Percentiles rank a stretch among this genome's conserved stretches.
phyloP scores from a whole-genome alignment of 345 rosid species.

The Cardamine chenopodiifolia region DNA sequence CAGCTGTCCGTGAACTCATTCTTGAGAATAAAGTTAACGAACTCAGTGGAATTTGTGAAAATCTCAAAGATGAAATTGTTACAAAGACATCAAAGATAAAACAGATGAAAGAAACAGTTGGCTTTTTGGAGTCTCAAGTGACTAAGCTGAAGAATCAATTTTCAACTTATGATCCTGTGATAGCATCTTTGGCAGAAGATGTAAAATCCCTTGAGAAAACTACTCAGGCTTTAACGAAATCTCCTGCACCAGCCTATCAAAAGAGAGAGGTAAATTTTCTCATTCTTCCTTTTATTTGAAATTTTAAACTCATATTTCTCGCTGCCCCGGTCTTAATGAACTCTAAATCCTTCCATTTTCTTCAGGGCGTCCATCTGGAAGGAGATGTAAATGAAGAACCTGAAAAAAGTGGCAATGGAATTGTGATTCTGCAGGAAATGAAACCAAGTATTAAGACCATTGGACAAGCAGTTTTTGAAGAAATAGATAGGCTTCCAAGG shows the following conservation, averaged over 20 bases:
- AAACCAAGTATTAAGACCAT: slow-evolving; percentile 55
- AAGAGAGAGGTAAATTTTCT: slow-evolving; percentile 45
- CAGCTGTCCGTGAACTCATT: slow-evolving; percentile 67
- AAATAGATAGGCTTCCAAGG: slow-evolving; percentile 40
- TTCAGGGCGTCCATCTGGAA: slow-evolving; percentile 33
- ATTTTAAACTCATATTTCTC: slow-evolving; percentile 32
- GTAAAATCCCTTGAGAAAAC: slow-evolving; percentile 60
- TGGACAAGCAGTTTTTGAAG: slow-evolving; percentile 51
- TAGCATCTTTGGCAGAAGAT: slow-evolving; percentile 58
- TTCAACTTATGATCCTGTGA: slow-evolving; percentile 60
- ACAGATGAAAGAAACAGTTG: slow-evolving; percentile 65
- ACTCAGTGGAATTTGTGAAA: slow-evolving; percentile 56
- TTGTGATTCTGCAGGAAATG: slow-evolving; percentile 57
- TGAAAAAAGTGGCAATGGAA: slow-evolving; percentile 45
- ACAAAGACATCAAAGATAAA: slow-evolving; percentile 51
- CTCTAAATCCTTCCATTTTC: slow-evolving; percentile 10
- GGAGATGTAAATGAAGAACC: slow-evolving; percentile 40
- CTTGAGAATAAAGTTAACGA: slow-evolving; percentile 66
- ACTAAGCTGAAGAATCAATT: slow-evolving; percentile 59
- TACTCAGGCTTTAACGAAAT: slow-evolving; percentile 43
- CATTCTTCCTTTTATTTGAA: background rate
- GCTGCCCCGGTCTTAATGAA: slow-evolving; percentile 24
- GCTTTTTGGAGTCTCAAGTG: slow-evolving; percentile 61
- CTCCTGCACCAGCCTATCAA: slow-evolving; percentile 15
- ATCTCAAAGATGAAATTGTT: slow-evolving; percentile 53